Conservation (phyloP, 2,329 filamentous ascomycete genomes). For the Ramichloridium luteum region DNA sequence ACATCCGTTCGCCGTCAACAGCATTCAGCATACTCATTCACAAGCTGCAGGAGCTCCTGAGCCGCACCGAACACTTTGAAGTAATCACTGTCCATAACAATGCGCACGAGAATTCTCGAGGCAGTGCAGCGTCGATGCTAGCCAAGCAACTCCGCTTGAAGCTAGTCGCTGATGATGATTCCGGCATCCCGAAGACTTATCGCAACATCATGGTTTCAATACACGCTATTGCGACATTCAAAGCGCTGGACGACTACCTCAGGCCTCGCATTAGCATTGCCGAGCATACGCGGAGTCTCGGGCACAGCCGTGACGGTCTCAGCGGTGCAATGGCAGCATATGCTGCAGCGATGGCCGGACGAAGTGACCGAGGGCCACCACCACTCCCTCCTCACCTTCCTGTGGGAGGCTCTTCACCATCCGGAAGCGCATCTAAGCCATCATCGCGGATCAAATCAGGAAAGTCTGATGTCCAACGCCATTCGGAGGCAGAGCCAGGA, state of each 20-base stretch:
- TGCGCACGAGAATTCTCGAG: constrained; percentile 76
- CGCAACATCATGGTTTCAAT: constrained; percentile 97
- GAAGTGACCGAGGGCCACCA: constrained; percentile 18
- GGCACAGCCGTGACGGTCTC: constrained; percentile 47
- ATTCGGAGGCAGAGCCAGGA: constrained; percentile 10
- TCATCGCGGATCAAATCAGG: constrained; percentile 13
- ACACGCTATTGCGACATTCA: constrained; percentile 95
- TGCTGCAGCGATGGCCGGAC: constrained; percentile 58
- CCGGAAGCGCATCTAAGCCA: constrained; percentile 15
- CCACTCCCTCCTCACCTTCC: constrained; percentile 24
- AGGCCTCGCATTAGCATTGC: constrained; percentile 75
- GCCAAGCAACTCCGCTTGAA: constrained; percentile 89
- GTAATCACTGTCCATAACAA: constrained; percentile 93
- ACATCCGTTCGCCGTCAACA: constrained; percentile 58
- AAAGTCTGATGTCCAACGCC: constrained; percentile 15
- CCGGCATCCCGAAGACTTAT: constrained; percentile 76
- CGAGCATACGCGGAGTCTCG: constrained; percentile 50
- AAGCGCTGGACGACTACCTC: constrained; percentile 89
- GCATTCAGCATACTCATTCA: constrained; percentile 83
- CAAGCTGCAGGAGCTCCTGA: constrained; percentile 91
- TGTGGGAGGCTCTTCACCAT: constrained; percentile 21
- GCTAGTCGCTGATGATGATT: constrained; percentile 77
- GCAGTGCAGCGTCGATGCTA: constrained; percentile 87
- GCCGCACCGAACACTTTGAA: constrained; percentile 94
- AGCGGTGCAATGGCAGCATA: constrained; percentile 62